Conservation (phyloP, 805 yeast genomes). For the Kluyveromyces wickerhamii region DNA sequence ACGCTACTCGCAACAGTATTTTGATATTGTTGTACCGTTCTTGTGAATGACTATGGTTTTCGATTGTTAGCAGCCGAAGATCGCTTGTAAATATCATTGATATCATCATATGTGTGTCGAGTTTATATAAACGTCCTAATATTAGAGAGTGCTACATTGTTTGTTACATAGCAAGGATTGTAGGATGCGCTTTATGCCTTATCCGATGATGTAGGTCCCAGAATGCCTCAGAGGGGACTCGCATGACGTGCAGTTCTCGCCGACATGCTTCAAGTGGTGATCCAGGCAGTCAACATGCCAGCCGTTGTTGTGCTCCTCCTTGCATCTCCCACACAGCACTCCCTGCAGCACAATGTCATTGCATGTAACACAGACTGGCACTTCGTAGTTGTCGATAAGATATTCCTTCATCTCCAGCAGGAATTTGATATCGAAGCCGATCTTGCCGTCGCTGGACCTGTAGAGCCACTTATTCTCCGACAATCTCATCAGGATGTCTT, state of each 20-base stretch:
- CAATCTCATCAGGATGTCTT: slow-evolving; percentile 14
- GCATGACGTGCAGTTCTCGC: slow-evolving; percentile 14
- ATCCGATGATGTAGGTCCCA: slow-evolving; percentile 1
- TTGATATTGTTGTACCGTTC: too few relatives aligned
- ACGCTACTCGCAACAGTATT: slow-evolving; percentile 9
- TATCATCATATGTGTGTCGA: too few relatives aligned
- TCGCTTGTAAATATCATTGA: too few relatives aligned
- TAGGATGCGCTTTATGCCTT: too few relatives aligned
- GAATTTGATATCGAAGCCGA: slow-evolving; percentile 22
- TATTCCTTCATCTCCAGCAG: slow-evolving; percentile 23
- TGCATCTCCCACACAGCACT: slow-evolving; percentile 13
- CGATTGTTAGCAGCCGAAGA: too few relatives aligned
- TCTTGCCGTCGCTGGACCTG: slow-evolving; percentile 16
- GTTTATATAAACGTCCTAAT: too few relatives aligned
- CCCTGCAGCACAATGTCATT: slow-evolving; percentile 20
- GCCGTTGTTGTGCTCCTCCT: slow-evolving; percentile 6
- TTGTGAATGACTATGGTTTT: too few relatives aligned
- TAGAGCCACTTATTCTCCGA: slow-evolving; percentile 25
- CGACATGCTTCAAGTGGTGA: slow-evolving; percentile 23
- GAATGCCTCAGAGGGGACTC: background rate
- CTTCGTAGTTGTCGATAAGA: slow-evolving; percentile 12
- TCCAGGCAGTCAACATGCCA: slow-evolving; percentile 29
- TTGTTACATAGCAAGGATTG: too few relatives aligned
- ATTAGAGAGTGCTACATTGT: too few relatives aligned
- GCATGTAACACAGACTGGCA: slow-evolving; percentile 19